These are phyloP conservation scores for Allium sativum DNA, from an alignment of 106 monocot species.

Conservation along the genomic window DNA sequence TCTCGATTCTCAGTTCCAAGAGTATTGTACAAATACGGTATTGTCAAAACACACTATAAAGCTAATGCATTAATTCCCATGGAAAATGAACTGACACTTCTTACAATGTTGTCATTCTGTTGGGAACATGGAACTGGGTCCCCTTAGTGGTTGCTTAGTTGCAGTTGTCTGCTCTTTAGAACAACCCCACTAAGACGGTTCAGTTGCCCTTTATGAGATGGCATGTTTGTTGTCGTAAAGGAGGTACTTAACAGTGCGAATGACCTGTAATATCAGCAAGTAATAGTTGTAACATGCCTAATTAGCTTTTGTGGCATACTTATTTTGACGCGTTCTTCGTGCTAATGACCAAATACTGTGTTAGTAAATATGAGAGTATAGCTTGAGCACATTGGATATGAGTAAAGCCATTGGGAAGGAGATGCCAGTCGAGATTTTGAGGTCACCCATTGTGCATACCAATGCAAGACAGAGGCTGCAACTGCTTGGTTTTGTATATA, in stretches of 20 bases:
- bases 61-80: too few species aligned
- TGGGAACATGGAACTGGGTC: constrained; percentile 51
- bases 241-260: constrained; percentile 73
- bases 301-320: constrained; percentile 69
- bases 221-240: constrained; percentile 64
- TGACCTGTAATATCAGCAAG: constrained; percentile 47
- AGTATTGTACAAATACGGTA: too few species aligned
- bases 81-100: too few species aligned
- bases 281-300: constrained; percentile 34
- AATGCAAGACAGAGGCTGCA: constrained; percentile 48
- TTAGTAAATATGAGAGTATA: constrained; percentile 82
- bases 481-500: constrained; percentile 67
- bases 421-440: constrained; percentile 77
- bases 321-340: constrained; percentile 90
- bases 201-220: constrained; percentile 80
- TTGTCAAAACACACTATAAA: too few species aligned
- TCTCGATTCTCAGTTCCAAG: too few species aligned
- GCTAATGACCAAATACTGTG: constrained; percentile 75
- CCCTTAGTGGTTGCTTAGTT: constrained; percentile 88
- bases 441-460: constrained; percentile 71
- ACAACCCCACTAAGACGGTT: constrained; percentile 91
- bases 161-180: constrained; percentile 90
- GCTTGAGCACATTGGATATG: constrained; percentile 29
- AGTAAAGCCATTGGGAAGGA: constrained; percentile 55
- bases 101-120: too few species aligned